A percentile compares a stretch with the other conserved stretches of the same genome.
phyloP scores from a whole-genome alignment of 139 green algal species.

The Pleodorina starrii region DNA sequence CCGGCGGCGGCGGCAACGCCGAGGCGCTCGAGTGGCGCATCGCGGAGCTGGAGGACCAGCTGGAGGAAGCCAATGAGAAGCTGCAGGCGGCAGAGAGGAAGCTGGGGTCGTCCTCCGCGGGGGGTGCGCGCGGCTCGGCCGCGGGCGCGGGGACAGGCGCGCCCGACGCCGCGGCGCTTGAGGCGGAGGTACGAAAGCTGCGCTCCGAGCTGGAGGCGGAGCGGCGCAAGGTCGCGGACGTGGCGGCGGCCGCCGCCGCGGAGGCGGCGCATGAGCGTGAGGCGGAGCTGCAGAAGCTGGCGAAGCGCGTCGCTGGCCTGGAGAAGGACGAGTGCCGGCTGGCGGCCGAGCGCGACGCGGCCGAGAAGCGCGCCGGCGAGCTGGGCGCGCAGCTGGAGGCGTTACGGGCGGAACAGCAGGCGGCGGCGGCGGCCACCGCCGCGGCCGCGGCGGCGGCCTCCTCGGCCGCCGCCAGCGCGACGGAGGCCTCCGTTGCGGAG shows the following conservation, averaged over 20 bases:
- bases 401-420: constrained; percentile 9
- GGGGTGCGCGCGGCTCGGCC: neutral
- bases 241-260: neutral
- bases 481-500: neutral
- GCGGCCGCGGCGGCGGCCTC: neutral
- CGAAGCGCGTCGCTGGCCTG: neutral
- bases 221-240: constrained; percentile 18
- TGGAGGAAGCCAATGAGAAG: constrained; percentile 27
- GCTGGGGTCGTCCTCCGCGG: neutral
- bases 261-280: constrained; percentile 22
- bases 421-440: neutral
- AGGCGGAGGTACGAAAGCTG: constrained; percentile 32
- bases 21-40: constrained; percentile 36
- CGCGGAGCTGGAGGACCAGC: constrained; percentile 41
- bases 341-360: neutral
- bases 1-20: neutral
- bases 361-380: neutral
- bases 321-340: neutral
- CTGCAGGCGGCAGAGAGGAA: neutral
- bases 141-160: neutral
- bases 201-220: neutral
- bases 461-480: neutral
- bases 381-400: neutral
- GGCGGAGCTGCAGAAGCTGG: neutral
- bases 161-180: neutral